Evolutionary conservation across 2,329 filamentous ascomycete species (phyloP).

Genomic region (Fusarium longipes): DNA sequence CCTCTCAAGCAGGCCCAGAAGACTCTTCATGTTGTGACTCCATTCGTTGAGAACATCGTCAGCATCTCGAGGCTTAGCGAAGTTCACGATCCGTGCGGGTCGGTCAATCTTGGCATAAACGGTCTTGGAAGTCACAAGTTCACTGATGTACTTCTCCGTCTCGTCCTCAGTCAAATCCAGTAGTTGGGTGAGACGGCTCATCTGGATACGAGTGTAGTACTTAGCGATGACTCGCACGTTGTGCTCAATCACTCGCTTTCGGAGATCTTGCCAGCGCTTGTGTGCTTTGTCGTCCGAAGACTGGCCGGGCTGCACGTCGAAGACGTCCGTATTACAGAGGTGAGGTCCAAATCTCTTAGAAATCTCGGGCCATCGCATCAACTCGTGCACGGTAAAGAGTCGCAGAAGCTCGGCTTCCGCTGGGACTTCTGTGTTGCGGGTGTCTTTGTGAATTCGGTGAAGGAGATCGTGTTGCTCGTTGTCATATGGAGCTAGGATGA

Average conservation of each 20-base stretch:
- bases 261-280: conserved; percentile 91
- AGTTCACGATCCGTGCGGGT: conserved; percentile 90
- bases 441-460: conserved; percentile 89
- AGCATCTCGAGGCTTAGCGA: conserved; percentile 92
- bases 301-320: conserved; percentile 73
- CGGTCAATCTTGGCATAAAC: conserved; percentile 98
- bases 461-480: conserved; percentile 98
- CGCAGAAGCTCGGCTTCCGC: conserved; percentile 88
- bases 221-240: conserved; percentile 97
- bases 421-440: conserved; percentile 80
- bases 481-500: conserved; percentile 95
- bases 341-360: conserved; percentile 89
- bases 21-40: conserved; percentile 97
- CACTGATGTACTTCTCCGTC: conserved; percentile 98
- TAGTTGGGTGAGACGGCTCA: conserved; percentile 88
- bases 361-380: conserved; percentile 98
- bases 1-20: conserved; percentile 85
- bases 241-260: conserved; percentile 99
- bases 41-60: conserved; percentile 98
- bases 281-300: conserved; percentile 82
- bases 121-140: conserved; percentile 96
- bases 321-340: conserved; percentile 89
- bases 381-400: conserved; percentile 92
- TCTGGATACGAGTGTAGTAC: conserved; percentile 98
- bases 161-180: conserved; percentile 94